Base-by-base conservation (phyloP, 352 stramenopile genomes). In the Blastocystis sp. region DNA sequence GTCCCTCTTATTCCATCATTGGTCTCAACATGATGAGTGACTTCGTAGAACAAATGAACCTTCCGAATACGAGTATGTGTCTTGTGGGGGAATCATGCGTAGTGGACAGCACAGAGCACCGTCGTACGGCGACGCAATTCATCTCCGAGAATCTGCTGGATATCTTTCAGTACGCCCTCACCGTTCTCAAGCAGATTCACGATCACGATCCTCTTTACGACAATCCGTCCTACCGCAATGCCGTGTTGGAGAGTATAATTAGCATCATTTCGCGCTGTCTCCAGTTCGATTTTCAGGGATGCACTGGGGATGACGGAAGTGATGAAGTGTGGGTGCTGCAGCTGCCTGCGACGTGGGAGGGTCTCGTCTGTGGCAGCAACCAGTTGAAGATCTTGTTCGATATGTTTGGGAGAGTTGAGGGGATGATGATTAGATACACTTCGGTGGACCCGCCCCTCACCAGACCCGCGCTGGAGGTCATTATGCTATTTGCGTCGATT, bases 21-120 rank as follows among this genome's bases (percentile, higher is more conserved):
- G 74, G 74, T 45, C 37, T 85, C 10, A 69, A 85, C 51, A 85
- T 85, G 74, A 85, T 85, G 74, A 39, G 50, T n/a, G 74, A 85
- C 66, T 85, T 85, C n/a, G 74, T 85, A 19, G 74, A 85, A 55
- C 74, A 85, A 26, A 85, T 85, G 74, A 69, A 85, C 61, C 51
- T 85, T 50, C 74, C 74, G 13, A 37, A 74, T 51, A 31, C 39
- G 12, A 74, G 63, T 74, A 9, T 2, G 2, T 16, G 45, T 16
- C 6, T 6, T 6, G 0, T 16, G 16, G 9, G 6, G 9, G 9
- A 6, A 6, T 55, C 45, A 55, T 55, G 6, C 6, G 6, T 37
- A 85, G 74, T 85, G 74, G 74, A 85, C 41, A 85, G 45, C 51
- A 85, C 74, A 19, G 74, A 85, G 6, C 74, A 85, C 41, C 74